phyloP scores from a whole-genome alignment of 2,329 filamentous ascomycete genomes.

The Arthrobotrys entomopaga region DNA sequence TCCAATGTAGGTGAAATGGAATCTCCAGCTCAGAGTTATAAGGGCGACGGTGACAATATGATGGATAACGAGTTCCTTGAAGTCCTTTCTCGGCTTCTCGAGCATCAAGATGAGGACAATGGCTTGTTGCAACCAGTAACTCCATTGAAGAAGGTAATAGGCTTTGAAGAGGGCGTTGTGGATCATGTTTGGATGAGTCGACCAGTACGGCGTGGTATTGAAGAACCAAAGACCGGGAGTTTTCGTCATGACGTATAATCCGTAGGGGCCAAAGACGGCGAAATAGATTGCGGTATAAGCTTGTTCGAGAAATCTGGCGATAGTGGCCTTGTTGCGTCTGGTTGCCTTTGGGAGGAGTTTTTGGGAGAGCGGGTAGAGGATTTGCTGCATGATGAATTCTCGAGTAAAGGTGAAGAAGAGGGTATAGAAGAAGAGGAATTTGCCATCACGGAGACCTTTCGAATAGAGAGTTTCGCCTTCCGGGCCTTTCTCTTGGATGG shows the following conservation, averaged over 20 bases:
- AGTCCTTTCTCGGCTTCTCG: conserved; percentile 94
- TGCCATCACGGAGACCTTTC: conserved; percentile 86
- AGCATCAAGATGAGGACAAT: conserved; percentile 86
- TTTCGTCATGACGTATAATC: conserved; percentile 87
- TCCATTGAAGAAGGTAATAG: conserved; percentile 93
- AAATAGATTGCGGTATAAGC: conserved; percentile 95
- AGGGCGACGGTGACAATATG: conserved; percentile 88
- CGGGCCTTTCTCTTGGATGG: conserved; percentile 67
- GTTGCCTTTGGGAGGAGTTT: conserved; percentile 59
- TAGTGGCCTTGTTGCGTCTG: conserved; percentile 74
- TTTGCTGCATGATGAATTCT: conserved; percentile 93
- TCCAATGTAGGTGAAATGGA: conserved; percentile 96
- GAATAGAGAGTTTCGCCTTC: conserved; percentile 69
- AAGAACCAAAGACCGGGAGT: conserved; percentile 93
- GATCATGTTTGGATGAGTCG: conserved; percentile 82
- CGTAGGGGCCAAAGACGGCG: conserved; percentile 79
- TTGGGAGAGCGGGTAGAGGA: conserved; percentile 80
- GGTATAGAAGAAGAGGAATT: conserved; percentile 88
- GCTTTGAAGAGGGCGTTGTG: conserved; percentile 88
- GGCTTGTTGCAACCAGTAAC: conserved; percentile 94
- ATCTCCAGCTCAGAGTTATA: conserved; percentile 88
- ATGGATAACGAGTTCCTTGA: conserved; percentile 89
- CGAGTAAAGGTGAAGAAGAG: conserved; percentile 90
- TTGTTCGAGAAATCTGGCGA: conserved; percentile 94
- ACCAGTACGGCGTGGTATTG: conserved; percentile 90